Evolutionary conservation across 495 filamentous ascomycete species (phyloP), one percentile per base, ranked within the genome.

Genomic region (Lindgomyces ingoldianus): DNA sequence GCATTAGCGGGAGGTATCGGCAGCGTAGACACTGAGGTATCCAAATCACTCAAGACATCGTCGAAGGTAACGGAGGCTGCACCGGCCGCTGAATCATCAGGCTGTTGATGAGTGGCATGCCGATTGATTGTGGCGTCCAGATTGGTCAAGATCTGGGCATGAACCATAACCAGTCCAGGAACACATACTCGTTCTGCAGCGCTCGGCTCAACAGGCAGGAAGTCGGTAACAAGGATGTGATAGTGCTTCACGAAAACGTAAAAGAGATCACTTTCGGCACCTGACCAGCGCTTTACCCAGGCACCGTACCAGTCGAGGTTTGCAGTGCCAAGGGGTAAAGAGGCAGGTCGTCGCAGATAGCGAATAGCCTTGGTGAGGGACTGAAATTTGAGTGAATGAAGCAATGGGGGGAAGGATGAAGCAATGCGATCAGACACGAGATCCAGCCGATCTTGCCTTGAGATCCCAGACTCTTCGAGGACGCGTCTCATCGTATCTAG

Each of bases 241-340:
- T 90, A 94, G 72, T 94, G 87, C 77, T 96, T 97, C 74, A 87
- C 85, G 74, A 98, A 98, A 16, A 96, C 87, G 77, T 89, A 98
- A 70, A 98, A 90, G 47, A 98, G 77, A 76, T 97, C 94, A 12
- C 89, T 96, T 65, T 98, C 94, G 18, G 87, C 85, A 9, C 94
- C 94, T 65, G 83, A 86, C 94, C 94, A 98, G 51, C 91, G 85
- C 27, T 85, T 82, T 4, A 88, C 77, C 94, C 94, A 98, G 0
- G 87, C 86, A 3, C 93, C 91, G 68, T 89, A 81, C 93, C 93
- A 98, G 26, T 84, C 77, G 26, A 96, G 89, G 70, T 88, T 85
- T 39, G 84, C 78, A 6, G 86, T 86, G 33, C 84, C 85, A 25
- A 95, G 69, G 14, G 92, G 90, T 16, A 85, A 74, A 53, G 86